Conservation (phyloP, 208 protist species). For the Wallacemonas rigidus region DNA sequence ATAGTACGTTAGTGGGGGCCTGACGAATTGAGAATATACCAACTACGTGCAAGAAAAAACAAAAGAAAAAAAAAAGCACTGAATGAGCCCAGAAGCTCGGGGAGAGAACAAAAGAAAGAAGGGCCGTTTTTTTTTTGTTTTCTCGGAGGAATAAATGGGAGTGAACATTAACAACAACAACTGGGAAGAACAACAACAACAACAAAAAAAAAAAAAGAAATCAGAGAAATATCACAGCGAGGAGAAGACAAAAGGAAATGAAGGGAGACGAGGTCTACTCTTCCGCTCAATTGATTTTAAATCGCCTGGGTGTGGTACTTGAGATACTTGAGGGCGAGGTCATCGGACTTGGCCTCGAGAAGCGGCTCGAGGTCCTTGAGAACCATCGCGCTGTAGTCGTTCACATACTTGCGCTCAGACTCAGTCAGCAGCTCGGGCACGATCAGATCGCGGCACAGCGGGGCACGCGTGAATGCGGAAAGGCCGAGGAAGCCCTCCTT, state of each 20-base stretch:
- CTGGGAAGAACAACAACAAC: too few species aligned
- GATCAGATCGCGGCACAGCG: conserved; percentile 92
- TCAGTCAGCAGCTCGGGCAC: conserved; percentile 69
- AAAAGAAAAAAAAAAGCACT: conserved; percentile 19
- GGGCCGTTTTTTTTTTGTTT: not conserved
- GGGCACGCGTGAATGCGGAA: conserved; percentile 86
- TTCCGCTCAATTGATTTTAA: conserved; percentile 16
- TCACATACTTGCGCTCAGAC: conserved; percentile 69
- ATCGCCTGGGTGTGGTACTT: conserved; percentile 66
- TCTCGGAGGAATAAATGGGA: too few species aligned
- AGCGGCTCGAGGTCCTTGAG: conserved; percentile 39
- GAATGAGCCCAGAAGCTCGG: not conserved
- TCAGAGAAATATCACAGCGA: too few species aligned
- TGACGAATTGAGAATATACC: not conserved
- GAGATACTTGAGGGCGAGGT: conserved; percentile 63
- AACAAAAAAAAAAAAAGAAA: conserved; percentile 1
- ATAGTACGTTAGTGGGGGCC: too few species aligned
- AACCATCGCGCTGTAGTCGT: conserved; percentile 79
- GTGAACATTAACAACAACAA: too few species aligned
- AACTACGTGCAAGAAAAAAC: not conserved
- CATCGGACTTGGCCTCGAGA: conserved; percentile 51
- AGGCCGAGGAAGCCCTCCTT: conserved; percentile 72
- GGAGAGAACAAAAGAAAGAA: conserved; percentile 4
- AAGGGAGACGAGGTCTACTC: not conserved
- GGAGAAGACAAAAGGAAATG: conserved; percentile 5